These are phyloP conservation scores for Phytophthora sp. DNA, from an alignment of 352 stramenopile species.

Conservation along the genomic window DNA sequence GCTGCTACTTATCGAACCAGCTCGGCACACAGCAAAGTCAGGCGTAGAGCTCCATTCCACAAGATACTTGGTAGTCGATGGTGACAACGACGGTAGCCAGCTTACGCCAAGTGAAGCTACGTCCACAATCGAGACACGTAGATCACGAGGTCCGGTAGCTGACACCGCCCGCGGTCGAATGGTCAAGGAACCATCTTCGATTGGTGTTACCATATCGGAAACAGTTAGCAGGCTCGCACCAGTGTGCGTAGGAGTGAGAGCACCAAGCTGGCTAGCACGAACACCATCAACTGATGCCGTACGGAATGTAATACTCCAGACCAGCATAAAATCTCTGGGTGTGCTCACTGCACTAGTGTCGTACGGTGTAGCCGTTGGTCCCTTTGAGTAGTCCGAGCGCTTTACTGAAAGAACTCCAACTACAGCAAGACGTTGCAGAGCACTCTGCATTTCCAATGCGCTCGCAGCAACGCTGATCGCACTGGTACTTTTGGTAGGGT, in stretches of 20 bases:
- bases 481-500: conserved; percentile 30
- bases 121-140: conserved; percentile 71
- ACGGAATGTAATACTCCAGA: conserved; percentile 86
- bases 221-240: conserved; percentile 27
- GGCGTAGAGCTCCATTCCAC: conserved; percentile 78
- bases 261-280: conserved; percentile 53
- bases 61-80: conserved; percentile 69
- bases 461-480: conserved; percentile 58
- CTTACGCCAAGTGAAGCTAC: conserved; percentile 65
- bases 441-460: conserved; percentile 55
- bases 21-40: conserved; percentile 31
- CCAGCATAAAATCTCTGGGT: conserved; percentile 44
- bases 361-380: conserved; percentile 38
- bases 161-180: conserved; percentile 50
- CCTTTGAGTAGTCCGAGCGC: conserved; percentile 67
- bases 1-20: conserved; percentile 24
- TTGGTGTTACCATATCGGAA: conserved; percentile 34
- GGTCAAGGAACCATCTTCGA: conserved; percentile 32
- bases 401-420: conserved; percentile 66
- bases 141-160: conserved; percentile 51
- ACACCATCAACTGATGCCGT: conserved; percentile 52
- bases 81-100: conserved; percentile 50
- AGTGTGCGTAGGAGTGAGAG: conserved; percentile 39
- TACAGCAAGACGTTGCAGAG: conserved; percentile 52
- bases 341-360: conserved; percentile 58